Evolutionary conservation across 371 early-diverging fungal genomes (phyloP).

Genomic region (Neoconidiobolus thromboides): DNA sequence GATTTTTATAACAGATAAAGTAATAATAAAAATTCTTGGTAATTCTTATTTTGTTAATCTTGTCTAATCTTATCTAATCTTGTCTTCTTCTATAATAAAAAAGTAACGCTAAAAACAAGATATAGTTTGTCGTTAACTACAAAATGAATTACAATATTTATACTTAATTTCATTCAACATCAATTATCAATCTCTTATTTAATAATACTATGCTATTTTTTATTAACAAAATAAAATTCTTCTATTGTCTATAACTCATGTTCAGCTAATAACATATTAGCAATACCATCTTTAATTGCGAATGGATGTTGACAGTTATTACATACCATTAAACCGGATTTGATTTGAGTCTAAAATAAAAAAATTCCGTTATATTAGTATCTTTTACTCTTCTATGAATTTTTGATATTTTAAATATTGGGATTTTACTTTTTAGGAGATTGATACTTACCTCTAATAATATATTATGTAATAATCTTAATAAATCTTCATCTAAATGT

Average conservation of each 20-base stretch:
- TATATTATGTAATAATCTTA: neutral
- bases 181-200: no score
- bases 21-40: no score
- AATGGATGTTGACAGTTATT: slow-evolving; percentile 75
- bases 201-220: neutral
- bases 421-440: neutral
- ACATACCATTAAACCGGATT: slow-evolving; percentile 81
- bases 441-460: neutral
- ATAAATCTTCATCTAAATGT: slow-evolving; percentile 16
- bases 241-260: slow-evolving; percentile 55
- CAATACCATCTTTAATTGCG: slow-evolving; percentile 79
- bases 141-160: no score
- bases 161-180: no score
- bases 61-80: no score
- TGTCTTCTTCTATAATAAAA: no score
- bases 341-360: slow-evolving; percentile 40
- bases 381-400: no score
- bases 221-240: neutral
- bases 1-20: no score
- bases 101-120: no score
- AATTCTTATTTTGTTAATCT: no score
- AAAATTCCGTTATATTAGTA: neutral
- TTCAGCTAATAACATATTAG: slow-evolving; percentile 92
- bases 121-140: no score
- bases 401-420: neutral